phyloP scores from a whole-genome alignment of 163 green algal species.

The Coccomyxa subellipsoidea region DNA sequence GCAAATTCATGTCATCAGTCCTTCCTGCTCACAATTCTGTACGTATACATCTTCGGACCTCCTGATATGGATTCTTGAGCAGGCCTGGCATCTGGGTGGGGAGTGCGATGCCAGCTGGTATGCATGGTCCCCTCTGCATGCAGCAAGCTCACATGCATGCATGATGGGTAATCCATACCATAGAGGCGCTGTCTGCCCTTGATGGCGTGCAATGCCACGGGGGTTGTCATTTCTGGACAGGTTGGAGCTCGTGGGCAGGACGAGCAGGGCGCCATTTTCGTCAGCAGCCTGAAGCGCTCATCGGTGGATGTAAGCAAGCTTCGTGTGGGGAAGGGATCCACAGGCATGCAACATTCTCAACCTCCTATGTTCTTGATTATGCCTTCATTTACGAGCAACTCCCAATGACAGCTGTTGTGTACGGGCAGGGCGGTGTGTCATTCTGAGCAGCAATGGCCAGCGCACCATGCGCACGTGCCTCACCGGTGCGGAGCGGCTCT shows the following conservation, averaged over 20 bases:
- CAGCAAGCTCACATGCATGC: neutral
- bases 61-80: neutral
- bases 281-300: conserved; percentile 42
- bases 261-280: conserved; percentile 65
- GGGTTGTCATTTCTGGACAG: conserved; percentile 27
- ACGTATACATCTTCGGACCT: neutral
- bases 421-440: conserved; percentile 42
- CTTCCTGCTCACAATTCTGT: neutral
- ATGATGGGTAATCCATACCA: neutral
- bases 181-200: too few species aligned
- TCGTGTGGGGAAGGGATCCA: conserved; percentile 27
- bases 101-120: conserved; percentile 34
- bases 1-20: neutral
- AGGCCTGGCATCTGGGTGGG: conserved; percentile 42
- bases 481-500: conserved; percentile 25
- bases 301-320: conserved; percentile 44
- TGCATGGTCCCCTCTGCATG: neutral
- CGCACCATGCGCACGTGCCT: conserved; percentile 71
- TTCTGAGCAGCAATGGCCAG: conserved; percentile 48
- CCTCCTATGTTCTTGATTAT: too few species aligned
- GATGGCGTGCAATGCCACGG: too few species aligned
- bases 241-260: conserved; percentile 56
- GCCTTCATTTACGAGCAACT: too few species aligned
- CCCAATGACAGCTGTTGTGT: too few species aligned
- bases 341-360: conserved; percentile 6